Evolutionary conservation across 331 rosid species (phyloP), one percentile per base, ranked within the genome.

Genomic region (Rosa hybrid): DNA sequence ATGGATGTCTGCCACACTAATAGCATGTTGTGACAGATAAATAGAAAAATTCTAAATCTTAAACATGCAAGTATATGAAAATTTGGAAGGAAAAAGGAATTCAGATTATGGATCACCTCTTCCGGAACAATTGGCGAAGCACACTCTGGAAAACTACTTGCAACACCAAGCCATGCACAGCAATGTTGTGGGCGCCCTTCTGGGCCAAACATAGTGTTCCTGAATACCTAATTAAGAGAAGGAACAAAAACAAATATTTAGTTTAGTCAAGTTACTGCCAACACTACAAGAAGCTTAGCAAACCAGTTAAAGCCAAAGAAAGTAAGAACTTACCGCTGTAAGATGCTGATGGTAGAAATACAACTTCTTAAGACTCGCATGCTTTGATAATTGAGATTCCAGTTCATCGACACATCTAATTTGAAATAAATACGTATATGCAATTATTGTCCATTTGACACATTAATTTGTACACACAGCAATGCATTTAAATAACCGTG

Each of bases 151-250:
- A 96, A 93, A 89, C 99, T 93, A 86, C 99, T 96, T 67, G 98
- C 99, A 70, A 96, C 86, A 68, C 99, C 97, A 84, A 93, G 98
- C 98, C 98, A 96, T 63, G 98, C 97, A 88, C 98, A 96, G 68
- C 99, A 96, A 88, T 96, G 99, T 54, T 96, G 98, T 77, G 99
- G 99, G 79, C 97, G 97, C 48, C 99, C 98, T 89, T 96, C 99
- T 25, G 99, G 98, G 76, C 99, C 99, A 88, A 96, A 96, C 99
- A 96, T 93, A 45, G 98, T 96, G 87, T 96, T 96, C 81, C 99
- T 94, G 79, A 96, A 96, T 71, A 93, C 96, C 99, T 95, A 34
- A 72, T 23, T 83, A 42, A 82, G 75, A 74, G 71, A 72, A 46
- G 83, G 38, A 79, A 74, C 69, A 77, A 79, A 53, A 76, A 41